Conservation (phyloP, 306 rosid species). For the Canavalia ensiformis region DNA sequence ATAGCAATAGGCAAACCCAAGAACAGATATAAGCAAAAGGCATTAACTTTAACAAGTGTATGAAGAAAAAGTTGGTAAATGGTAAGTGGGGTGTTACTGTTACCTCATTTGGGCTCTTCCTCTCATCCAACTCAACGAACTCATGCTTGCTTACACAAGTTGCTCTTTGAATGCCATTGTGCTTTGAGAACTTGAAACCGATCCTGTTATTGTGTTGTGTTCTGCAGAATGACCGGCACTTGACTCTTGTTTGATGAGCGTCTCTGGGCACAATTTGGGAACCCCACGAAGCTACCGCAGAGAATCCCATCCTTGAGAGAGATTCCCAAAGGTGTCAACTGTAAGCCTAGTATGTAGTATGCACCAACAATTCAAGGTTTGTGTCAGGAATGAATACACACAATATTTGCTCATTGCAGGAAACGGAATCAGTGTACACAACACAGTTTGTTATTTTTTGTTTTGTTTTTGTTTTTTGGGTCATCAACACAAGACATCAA, state of each 20-base stretch:
- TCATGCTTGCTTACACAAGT: slow-evolving; percentile 59
- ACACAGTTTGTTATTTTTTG: neutral
- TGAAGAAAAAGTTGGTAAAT: slow-evolving; percentile 31
- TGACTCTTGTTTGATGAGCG: slow-evolving; percentile 48
- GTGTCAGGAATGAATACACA: slow-evolving; percentile 1
- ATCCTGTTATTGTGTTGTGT: slow-evolving; percentile 11
- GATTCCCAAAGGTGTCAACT: slow-evolving; percentile 19
- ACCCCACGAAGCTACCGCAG: slow-evolving; percentile 61
- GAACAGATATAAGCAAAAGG: neutral
- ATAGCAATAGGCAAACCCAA: no score
- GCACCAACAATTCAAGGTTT: neutral
- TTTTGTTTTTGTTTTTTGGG: neutral
- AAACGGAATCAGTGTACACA: neutral
- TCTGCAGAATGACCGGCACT: slow-evolving; percentile 47
- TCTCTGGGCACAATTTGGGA: slow-evolving; percentile 50
- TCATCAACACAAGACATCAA: neutral
- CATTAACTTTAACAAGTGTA: slow-evolving; percentile 15
- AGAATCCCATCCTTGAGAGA: slow-evolving; percentile 60
- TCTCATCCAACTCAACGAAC: slow-evolving; percentile 59
- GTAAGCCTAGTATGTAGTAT: neutral
- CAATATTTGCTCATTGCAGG: neutral
- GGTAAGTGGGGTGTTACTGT: slow-evolving; percentile 16
- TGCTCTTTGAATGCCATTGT: slow-evolving; percentile 40
- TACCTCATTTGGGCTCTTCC: slow-evolving; percentile 85
- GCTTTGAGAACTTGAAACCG: slow-evolving; percentile 55